Conservation (phyloP, 768 basidiomycete genomes). For the Pleurotus citrinopileatus region DNA sequence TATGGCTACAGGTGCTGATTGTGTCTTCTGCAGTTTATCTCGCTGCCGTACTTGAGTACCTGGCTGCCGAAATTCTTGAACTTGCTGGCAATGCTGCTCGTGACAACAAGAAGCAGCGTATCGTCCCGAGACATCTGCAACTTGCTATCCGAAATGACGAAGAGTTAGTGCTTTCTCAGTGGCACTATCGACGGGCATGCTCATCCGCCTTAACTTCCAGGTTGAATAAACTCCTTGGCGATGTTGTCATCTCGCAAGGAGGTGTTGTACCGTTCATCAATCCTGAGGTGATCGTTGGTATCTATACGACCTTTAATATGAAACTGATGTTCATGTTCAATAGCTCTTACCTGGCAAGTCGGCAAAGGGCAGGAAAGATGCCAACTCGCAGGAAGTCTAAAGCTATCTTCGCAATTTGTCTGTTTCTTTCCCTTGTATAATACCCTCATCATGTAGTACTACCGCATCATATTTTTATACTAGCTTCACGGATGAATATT, state of each 20-base stretch:
- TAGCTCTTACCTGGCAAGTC: constrained; percentile 44
- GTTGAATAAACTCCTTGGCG: constrained; percentile 74
- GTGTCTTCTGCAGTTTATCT: constrained; percentile 61
- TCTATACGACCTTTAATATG: neutral
- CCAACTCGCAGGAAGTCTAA: constrained; percentile 44
- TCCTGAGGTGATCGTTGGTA: constrained; percentile 23
- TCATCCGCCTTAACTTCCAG: constrained; percentile 21
- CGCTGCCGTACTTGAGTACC: constrained; percentile 88
- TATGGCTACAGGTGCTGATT: constrained; percentile 1
- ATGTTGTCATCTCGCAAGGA: constrained; percentile 83
- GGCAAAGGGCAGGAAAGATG: constrained; percentile 39
- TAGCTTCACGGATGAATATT: too few relatives aligned
- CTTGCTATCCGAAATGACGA: constrained; percentile 92
- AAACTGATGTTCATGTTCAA: neutral
- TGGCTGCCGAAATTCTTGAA: constrained; percentile 92
- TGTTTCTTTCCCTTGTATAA: neutral
- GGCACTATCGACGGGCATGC: too few relatives aligned
- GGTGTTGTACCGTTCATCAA: constrained; percentile 81
- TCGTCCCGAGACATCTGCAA: constrained; percentile 89
- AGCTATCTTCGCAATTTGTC: neutral
- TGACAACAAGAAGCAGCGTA: constrained; percentile 90
- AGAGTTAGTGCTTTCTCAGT: constrained; percentile 42
- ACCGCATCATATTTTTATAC: too few relatives aligned
- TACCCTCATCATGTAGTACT: too few relatives aligned
- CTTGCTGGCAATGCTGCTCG: constrained; percentile 85